Evolutionary conservation across 352 stramenopile genomes (phyloP), one percentile per base, ranked within the genome.

Genomic region (Phytopythium litorale): DNA sequence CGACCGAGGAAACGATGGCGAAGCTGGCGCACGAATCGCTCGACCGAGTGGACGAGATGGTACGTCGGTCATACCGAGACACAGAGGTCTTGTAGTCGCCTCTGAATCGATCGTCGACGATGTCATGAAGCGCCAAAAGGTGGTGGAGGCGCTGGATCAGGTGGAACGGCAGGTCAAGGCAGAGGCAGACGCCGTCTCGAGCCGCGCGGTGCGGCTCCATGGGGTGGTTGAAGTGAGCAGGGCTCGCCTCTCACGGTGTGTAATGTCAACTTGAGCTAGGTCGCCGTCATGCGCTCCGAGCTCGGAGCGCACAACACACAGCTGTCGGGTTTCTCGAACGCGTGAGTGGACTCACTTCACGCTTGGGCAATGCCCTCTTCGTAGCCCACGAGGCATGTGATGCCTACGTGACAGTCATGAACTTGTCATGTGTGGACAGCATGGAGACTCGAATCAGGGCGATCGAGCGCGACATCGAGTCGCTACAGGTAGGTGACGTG

Each of bases 1-100:
- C 67, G 45, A 64, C 71, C 2, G 81, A 88, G 67, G 62, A 86
- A 16, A 72, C 71, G 5, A 78, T 90, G 33, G 63, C 72, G 12
- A 54, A 56, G 21, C 55, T 81, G 28, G 66, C 73, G n/a, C 65
- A 73, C 19, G 67, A 79, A 12, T 70, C 72, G 6, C 32, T 78
- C 3, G 54, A 32, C 11, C 71, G 66, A 35, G 68, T 66, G 19
- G 79, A 88, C 50, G 73, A 85, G 21, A 58, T 88, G 76, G 81
- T 90, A 59, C n/a, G 56, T 52, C 42, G 23, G 4, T 19, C 7
- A 9, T 21, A 9, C 4, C n/a, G 40, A 13, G 19, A 9, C 6
- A 19, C 18, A 30, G 38, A n/a, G 21, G 21, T 49, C 38, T 6
- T 49, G 0, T n/a, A 8, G 40, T 21, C 18, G 18, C 19, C 40